A percentile compares a stretch with the other conserved stretches of the same genome.
These are phyloP conservation scores for Canariomyces notabilis DNA, from an alignment of 2,329 filamentous ascomycete species.

Conservation along the genomic window DNA sequence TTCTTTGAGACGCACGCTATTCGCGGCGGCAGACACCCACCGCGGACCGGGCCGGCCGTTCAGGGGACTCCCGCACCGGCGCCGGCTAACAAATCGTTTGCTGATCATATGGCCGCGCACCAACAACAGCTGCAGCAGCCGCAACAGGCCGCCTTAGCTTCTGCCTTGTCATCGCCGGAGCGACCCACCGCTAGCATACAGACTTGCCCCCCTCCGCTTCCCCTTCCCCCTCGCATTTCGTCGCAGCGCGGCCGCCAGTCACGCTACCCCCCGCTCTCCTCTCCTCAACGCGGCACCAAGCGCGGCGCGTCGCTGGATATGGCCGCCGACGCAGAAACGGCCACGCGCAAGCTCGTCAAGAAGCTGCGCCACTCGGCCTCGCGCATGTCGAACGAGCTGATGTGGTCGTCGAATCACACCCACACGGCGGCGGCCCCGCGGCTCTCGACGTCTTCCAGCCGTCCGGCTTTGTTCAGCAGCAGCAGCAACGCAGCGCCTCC, in stretches of 20 bases:
- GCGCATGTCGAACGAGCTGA: constrained; percentile 38
- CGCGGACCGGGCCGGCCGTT: constrained; percentile 18
- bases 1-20: constrained; percentile 57
- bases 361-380: constrained; percentile 50
- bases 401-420: not conserved
- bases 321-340: constrained; percentile 26
- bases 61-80: not conserved
- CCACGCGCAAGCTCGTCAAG: constrained; percentile 39
- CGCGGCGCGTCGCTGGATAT: constrained; percentile 31
- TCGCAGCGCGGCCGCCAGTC: constrained; percentile 2
- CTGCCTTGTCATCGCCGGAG: not conserved
- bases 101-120: constrained; percentile 10
- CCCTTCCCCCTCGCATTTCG: constrained; percentile 8
- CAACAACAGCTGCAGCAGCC: constrained; percentile 17
- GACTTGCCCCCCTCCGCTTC: constrained; percentile 8
- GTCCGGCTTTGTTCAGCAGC: not conserved
- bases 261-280: constrained; percentile 7
- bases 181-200: not conserved
- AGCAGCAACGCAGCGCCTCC: not conserved
- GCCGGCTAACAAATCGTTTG: constrained; percentile 2
- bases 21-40: constrained; percentile 48
- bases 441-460: constrained; percentile 15
- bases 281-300: constrained; percentile 44
- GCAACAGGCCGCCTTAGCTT: not conserved
- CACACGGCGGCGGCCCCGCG: constrained; percentile 10